Evolutionary conservation across 768 basidiomycete genomes (phyloP).

Genomic region (Kwoniella sp.): DNA sequence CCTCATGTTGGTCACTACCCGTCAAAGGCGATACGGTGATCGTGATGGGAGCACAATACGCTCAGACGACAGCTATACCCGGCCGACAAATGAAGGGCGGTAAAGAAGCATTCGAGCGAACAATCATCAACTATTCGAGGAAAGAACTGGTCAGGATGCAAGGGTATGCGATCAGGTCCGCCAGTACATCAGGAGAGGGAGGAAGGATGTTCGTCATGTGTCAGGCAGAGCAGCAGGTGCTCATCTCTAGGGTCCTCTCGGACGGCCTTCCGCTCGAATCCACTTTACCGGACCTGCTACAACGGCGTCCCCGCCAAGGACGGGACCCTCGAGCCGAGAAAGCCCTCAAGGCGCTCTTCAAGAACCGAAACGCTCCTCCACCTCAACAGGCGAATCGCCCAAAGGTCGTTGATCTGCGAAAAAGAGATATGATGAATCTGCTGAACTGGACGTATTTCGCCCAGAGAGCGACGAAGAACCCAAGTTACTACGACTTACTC

Average conservation of each 20-base stretch:
- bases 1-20: conserved; percentile 87
- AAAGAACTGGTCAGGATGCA: conserved; percentile 90
- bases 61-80: conserved; percentile 56
- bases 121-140: conserved; percentile 76
- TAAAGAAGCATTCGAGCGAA: conserved; percentile 60
- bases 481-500: conserved; percentile 75
- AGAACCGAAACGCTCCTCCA: conserved; percentile 25
- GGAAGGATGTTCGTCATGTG: conserved; percentile 83
- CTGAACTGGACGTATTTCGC: conserved; percentile 81
- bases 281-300: conserved; percentile 58
- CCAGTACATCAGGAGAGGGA: conserved; percentile 26
- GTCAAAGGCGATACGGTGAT: conserved; percentile 78
- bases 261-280: conserved; percentile 92
- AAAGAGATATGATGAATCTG: conserved; percentile 74
- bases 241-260: conserved; percentile 77
- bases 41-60: conserved; percentile 89
- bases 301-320: conserved; percentile 34
- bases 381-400: conserved; percentile 27
- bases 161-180: conserved; percentile 63
- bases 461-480: conserved; percentile 72
- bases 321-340: background rate
- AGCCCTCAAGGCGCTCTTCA: conserved; percentile 39
- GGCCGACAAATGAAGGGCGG: conserved; percentile 4
- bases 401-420: conserved; percentile 58
- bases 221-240: conserved; percentile 79